phyloP scores from a whole-genome alignment of 257 asterid genomes.

The Sherardia arvensis region DNA sequence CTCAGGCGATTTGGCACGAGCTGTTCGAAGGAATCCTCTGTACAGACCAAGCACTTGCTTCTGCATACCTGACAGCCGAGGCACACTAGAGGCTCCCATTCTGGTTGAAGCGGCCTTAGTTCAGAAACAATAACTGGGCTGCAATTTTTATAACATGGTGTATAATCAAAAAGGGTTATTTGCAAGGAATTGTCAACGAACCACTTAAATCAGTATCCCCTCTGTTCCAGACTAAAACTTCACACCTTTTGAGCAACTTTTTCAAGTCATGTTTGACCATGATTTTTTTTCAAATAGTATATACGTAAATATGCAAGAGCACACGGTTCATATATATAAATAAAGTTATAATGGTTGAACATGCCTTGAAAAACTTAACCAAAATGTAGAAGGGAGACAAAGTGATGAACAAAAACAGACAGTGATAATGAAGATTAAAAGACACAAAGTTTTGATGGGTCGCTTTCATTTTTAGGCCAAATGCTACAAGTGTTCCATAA shows the following conservation, averaged over 20 bases:
- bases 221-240: no score
- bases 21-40: conserved; percentile 72
- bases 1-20: conserved; percentile 60
- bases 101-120: neutral
- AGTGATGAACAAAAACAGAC: neutral
- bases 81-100: conserved; percentile 56
- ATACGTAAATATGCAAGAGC: no score
- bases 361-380: no score
- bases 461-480: neutral
- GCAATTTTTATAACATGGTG: neutral
- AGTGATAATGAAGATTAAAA: no score
- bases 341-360: no score
- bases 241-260: no score
- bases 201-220: neutral
- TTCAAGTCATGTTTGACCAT: no score
- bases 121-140: neutral
- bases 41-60: conserved; percentile 79
- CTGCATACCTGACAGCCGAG: conserved; percentile 83
- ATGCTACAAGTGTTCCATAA: neutral
- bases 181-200: neutral
- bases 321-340: no score
- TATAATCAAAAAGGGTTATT: neutral
- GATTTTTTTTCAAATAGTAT: no score
- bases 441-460: no score
- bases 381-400: no score